These are phyloP conservation scores for Dothideomycetidae sp. DNA, from an alignment of 2,329 filamentous ascomycete species.

Conservation along the genomic window DNA sequence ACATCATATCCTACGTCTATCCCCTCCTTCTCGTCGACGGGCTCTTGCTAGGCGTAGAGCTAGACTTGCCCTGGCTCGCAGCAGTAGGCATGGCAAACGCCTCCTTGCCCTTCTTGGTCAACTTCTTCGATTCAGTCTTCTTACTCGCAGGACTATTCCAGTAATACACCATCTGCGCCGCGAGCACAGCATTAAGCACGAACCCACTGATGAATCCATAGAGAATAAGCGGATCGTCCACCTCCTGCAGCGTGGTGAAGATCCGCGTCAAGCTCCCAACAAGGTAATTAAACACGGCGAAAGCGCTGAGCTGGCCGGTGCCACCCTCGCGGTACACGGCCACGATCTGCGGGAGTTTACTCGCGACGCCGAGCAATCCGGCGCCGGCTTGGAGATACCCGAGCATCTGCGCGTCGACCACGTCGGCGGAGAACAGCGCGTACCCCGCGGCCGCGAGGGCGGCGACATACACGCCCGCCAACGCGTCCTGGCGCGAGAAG, in stretches of 20 bases:
- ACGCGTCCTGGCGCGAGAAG: conserved; percentile 54
- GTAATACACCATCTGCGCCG: conserved; percentile 86
- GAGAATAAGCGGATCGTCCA: conserved; percentile 89
- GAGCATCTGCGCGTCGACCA: conserved; percentile 54
- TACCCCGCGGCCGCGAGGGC: conserved; percentile 55
- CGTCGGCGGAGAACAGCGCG: conserved; percentile 51
- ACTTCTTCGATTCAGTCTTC: conserved; percentile 25
- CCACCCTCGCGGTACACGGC: conserved; percentile 74
- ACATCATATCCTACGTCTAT: too few species aligned
- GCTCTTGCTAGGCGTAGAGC: conserved; percentile 24
- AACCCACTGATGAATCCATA: conserved; percentile 92
- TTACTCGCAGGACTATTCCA: conserved; percentile 54
- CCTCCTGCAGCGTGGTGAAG: conserved; percentile 95
- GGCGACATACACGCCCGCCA: conserved; percentile 66
- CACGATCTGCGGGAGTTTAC: conserved; percentile 86
- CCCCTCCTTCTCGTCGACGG: conserved; percentile 43
- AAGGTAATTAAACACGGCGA: conserved; percentile 98
- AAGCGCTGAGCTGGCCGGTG: conserved; percentile 91
- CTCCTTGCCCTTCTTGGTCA: conserved; percentile 25
- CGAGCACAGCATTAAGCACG: conserved; percentile 72
- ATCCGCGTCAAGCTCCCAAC: conserved; percentile 83
- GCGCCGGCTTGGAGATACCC: conserved; percentile 70
- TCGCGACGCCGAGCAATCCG: conserved; percentile 67
- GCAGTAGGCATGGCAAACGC: conserved; percentile 25
- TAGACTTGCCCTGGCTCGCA: conserved; percentile 14